Base-by-base conservation (phyloP, 2,329 filamentous ascomycete species). In the Venturiaceae sp. region DNA sequence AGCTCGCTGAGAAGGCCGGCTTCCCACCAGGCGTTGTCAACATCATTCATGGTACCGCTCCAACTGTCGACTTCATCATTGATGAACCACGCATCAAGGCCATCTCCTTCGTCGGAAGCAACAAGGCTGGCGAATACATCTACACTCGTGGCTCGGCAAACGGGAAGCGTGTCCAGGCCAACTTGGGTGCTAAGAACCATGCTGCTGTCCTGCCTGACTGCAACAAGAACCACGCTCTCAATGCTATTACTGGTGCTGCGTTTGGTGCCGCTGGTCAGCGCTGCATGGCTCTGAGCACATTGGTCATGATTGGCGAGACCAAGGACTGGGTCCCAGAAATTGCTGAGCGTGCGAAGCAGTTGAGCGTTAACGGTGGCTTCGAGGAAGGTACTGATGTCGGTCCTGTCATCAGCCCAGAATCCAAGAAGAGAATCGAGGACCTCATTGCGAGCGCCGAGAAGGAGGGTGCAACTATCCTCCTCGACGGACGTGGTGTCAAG, bases 41-140 rank as follows among this genome's bases (percentile, higher is more conserved):
- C 74, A 80, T 95, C 60, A 81, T 95, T 58, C 90, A 94, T 72
- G 89, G 89, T 61, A 81, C 88, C 19, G 87, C 89, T 70, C 83
- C 83, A 72, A 87, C 90, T 13, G 90, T 95, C 60, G 85, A 94
- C 74, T 94, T 92, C 73, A 88, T 95, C 69, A 81, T 94, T 55
- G 90, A 95, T 66, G 87, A 90, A 70, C 89, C 89, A 23, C 80
- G 82, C 63, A 90, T 95, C 79, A 92, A 92, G 81, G 89, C 90
- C 59, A 82, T 95, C 67, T 88, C 84, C 74, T 95, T 95, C 67
- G 90, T 95, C 37, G 89, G 89, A 63, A 84, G 86, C 74, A 94
- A 94, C 79, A 88, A 90, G 79, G 90, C 89, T 7, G 89, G 89
- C 68, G 88, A 92, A 75, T 94, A 94, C 77, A 94, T 94, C 72